A percentile compares a stretch with the other conserved stretches of the same genome.
phyloP scores from a whole-genome alignment of 2,329 filamentous ascomycete genomes.

The Fusarium sulawesiense region DNA sequence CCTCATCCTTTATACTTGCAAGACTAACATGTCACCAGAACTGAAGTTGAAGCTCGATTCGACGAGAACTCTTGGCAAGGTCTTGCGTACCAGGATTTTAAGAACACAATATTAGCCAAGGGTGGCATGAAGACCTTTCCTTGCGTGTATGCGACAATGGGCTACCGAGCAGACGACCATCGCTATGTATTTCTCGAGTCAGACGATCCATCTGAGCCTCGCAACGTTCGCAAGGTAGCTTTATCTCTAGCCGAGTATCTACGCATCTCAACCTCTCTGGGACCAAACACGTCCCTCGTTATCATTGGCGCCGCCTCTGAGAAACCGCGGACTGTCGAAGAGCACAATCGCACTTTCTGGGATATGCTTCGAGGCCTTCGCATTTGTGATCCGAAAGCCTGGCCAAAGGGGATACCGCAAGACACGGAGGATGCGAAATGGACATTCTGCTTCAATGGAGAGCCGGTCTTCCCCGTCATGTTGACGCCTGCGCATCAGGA shows the following conservation, averaged over 20 bases:
- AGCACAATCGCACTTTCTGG: constrained; percentile 8
- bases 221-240: constrained; percentile 3
- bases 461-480: constrained; percentile 4
- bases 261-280: background rate
- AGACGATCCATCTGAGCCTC: background rate
- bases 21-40: background rate
- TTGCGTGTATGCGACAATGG: constrained; percentile 8
- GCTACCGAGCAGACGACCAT: background rate
- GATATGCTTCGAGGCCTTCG: constrained; percentile 11
- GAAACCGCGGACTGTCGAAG: background rate
- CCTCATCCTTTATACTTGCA: background rate
- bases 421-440: constrained; percentile 1
- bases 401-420: background rate
- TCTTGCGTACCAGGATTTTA: constrained; percentile 4
- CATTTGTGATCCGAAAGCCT: background rate
- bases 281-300: background rate
- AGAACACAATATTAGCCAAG: background rate
- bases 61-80: constrained; percentile 5
- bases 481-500: constrained; percentile 8
- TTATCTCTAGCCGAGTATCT: background rate
- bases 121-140: background rate
- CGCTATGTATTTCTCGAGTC: constrained; percentile 7
- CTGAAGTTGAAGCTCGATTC: background rate
- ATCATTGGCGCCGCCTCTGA: background rate
- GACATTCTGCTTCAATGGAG: constrained; percentile 7